Base-by-base conservation (phyloP, 2,329 filamentous ascomycete species). In the Verticillium tricorpus region DNA sequence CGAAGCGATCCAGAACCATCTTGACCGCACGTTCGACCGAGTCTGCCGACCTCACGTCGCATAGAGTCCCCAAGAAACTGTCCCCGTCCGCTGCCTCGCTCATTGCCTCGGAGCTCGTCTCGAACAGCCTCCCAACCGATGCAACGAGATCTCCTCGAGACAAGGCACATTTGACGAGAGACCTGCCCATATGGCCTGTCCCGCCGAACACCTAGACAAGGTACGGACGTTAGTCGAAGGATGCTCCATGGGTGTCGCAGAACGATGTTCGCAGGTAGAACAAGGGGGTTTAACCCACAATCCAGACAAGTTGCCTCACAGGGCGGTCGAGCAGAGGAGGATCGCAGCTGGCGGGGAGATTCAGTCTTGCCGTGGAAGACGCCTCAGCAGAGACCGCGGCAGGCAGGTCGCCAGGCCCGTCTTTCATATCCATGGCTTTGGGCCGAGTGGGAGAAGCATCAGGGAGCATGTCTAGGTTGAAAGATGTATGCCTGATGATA, bases 131-230 rank as follows among this genome's bases (percentile, higher is more conserved):
- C 9, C 95, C 95, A 11, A 97, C 93, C 7, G 92, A 92, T 2
- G 89, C 88, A 62, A 97, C 94, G 58, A 89, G 83, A 73, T 99
- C 95, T 68, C 90, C 89, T 68, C 92, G 90, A 17, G 86, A 82
- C 25, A 98, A 82, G 17, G 91, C 92, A 60, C 85, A 87, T 70
- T 95, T 94, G 63, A 94, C 91, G 22, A 98, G 85, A 8, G 91
- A 96, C 59, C 92, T 89, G 63, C 95, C 95, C 83, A 98, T 96
- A 71, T 99, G 95, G 61, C 95, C 95, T n/a, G 93, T 97, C 57
- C 92, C 93, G 57, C 95, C 95, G 76, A 97, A 99, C 60, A 98
- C 82, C 92, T 93, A 45, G 22, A 63, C 60, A 58, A 32, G 57
- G 39, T 40, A 25, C 15, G 8, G n/a, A 25, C 17, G 31, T 57